These are phyloP conservation scores for Cardamine resedifolia DNA, from an alignment of 345 rosid genomes.

Conservation along the genomic window DNA sequence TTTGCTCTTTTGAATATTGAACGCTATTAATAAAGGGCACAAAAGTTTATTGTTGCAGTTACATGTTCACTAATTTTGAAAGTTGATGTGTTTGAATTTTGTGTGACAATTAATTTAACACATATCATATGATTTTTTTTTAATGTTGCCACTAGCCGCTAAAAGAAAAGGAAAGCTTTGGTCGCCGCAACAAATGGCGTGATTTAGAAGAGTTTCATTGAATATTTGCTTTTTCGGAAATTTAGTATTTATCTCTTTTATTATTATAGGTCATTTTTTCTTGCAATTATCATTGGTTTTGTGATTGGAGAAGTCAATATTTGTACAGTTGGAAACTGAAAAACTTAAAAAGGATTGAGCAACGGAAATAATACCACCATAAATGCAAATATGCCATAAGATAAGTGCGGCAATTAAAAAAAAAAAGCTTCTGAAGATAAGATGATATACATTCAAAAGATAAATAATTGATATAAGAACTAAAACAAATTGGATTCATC, in stretches of 20 bases:
- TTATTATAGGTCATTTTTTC: neutral
- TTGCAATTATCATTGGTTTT: constrained; percentile 4
- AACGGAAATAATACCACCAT: constrained; percentile 22
- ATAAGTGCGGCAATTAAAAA: constrained; percentile 9
- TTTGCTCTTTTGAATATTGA: neutral
- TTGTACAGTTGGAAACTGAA: constrained; percentile 27
- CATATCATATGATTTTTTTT: neutral
- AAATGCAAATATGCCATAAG: constrained; percentile 27
- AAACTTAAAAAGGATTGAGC: constrained; percentile 19
- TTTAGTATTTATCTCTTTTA: neutral
- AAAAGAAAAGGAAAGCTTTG: constrained; percentile 16
- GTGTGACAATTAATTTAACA: neutral
- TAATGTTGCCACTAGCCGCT: neutral
- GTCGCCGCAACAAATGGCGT: constrained; percentile 36
- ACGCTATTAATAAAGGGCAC: neutral
- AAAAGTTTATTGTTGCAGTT: constrained; percentile 5
- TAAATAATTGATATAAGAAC: neutral
- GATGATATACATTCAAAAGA: neutral
- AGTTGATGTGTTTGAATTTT: neutral
- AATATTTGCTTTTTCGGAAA: neutral
- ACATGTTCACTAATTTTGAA: neutral
- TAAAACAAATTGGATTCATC: neutral
- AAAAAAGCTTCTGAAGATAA: neutral
- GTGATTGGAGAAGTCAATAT: constrained; percentile 25
- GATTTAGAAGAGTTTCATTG: constrained; percentile 4